A percentile compares a stretch with the other conserved stretches of the same genome.
These are phyloP conservation scores for Candida manassasensis DNA, from an alignment of 805 yeast species.

Conservation along the genomic window DNA sequence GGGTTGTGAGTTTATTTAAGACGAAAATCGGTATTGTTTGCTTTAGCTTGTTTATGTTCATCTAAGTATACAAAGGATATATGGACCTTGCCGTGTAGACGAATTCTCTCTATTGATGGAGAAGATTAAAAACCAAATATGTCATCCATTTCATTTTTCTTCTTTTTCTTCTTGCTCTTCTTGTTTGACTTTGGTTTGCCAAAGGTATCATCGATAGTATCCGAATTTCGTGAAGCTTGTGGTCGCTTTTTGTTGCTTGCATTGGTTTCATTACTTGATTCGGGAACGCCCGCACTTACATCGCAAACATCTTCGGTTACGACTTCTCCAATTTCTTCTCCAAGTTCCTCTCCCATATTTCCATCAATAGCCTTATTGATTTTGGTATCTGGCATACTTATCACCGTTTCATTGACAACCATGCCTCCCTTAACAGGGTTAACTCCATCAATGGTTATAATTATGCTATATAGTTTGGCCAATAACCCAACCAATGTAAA, in stretches of 20 bases:
- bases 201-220: conserved; percentile 9
- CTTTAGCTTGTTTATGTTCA: too few species aligned
- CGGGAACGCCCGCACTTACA: not conserved
- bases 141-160: conserved; percentile 62
- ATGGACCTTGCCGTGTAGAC: too few species aligned
- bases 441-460: conserved; percentile 16
- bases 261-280: too few species aligned
- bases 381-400: conserved; percentile 13
- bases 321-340: conserved; percentile 28
- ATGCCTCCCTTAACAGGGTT: conserved; percentile 1
- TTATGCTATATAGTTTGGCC: conserved; percentile 37
- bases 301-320: too few species aligned
- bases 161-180: conserved; percentile 39
- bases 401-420: conserved; percentile 41
- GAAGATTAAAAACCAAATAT: conserved; percentile 53
- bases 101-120: too few species aligned
- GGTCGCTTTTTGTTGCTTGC: too few species aligned
- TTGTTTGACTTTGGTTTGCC: conserved; percentile 10
- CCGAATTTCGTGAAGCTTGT: too few species aligned
- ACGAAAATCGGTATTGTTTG: too few species aligned
- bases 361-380: conserved; percentile 10
- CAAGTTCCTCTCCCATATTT: conserved; percentile 13
- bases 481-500: conserved; percentile 58
- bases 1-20: too few species aligned
- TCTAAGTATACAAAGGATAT: too few species aligned